Conservation (phyloP, 805 yeast genomes). For the Metschnikowia bowlesiae region DNA sequence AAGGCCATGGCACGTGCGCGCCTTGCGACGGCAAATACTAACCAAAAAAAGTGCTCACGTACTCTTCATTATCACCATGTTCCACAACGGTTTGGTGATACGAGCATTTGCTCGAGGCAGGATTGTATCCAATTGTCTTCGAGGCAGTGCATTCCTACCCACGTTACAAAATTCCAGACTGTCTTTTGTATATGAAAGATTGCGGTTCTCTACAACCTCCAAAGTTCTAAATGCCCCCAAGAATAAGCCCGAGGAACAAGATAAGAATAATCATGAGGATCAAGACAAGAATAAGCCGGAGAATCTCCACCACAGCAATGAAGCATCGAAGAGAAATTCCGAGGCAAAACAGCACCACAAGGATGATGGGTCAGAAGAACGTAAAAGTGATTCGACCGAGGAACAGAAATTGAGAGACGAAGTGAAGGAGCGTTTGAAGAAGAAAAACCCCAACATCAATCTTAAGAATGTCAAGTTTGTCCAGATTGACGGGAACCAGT, state of each 20-base stretch:
- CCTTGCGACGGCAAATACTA: constrained; percentile 2
- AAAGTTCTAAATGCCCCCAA: constrained; percentile 1
- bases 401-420: constrained; percentile 35
- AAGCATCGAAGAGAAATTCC: neutral
- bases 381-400: constrained; percentile 13
- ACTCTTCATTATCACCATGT: neutral
- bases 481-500: constrained; percentile 16
- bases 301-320: constrained; percentile 6
- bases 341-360: constrained; percentile 1
- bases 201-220: neutral
- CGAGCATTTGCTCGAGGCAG: constrained; percentile 6
- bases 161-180: neutral
- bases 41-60: constrained; percentile 1
- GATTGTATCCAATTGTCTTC: neutral
- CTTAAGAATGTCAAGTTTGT: constrained; percentile 29
- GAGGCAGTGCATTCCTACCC: neutral
- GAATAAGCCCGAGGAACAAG: constrained; percentile 7
- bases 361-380: neutral
- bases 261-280: neutral
- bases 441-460: constrained; percentile 25
- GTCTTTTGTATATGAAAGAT: neutral
- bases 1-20: constrained; percentile 1
- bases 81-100: constrained; percentile 5
- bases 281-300: constrained; percentile 1
- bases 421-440: constrained; percentile 27